Conservation (phyloP, 2,329 filamentous ascomycete genomes). For the Xylaria sp. region DNA sequence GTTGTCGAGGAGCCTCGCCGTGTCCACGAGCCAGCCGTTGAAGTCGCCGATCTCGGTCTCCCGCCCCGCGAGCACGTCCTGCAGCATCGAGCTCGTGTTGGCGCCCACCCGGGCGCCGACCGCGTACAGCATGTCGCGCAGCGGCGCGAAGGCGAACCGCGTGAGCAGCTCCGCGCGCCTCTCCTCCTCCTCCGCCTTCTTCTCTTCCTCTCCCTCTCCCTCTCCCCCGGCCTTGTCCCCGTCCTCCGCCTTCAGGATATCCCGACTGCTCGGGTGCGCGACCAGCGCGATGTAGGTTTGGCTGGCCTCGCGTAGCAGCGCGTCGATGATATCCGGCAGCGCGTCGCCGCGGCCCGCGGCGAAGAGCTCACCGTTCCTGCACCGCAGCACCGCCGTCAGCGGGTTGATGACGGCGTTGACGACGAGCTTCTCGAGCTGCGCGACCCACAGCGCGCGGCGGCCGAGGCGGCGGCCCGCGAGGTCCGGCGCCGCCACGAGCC, state of each 20-base stretch:
- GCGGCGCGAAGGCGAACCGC: conserved; percentile 47
- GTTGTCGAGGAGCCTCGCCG: conserved; percentile 43
- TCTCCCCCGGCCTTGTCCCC: conserved; percentile 45
- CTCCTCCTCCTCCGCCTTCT: conserved; percentile 39
- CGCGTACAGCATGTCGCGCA: conserved; percentile 50
- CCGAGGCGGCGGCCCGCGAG: conserved; percentile 47
- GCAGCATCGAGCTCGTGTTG: conserved; percentile 66
- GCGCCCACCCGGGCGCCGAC: conserved; percentile 52
- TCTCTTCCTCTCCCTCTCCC: not conserved
- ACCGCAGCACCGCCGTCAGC: conserved; percentile 76
- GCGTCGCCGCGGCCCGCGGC: conserved; percentile 53
- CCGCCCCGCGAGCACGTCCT: conserved; percentile 56
- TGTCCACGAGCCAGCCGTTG: conserved; percentile 61
- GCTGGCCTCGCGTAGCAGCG: conserved; percentile 74
- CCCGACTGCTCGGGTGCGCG: conserved; percentile 53
- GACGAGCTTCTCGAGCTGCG: conserved; percentile 86
- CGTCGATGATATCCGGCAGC: conserved; percentile 64
- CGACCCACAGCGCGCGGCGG: conserved; percentile 50
- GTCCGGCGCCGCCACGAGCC: conserved; percentile 46
- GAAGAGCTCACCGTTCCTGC: conserved; percentile 78
- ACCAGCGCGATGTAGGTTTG: conserved; percentile 72
- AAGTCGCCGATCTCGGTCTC: conserved; percentile 60
- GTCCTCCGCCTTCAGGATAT: conserved; percentile 39
- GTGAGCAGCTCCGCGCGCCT: conserved; percentile 41
- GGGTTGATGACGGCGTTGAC: conserved; percentile 83